Conservation (phyloP, 345 rosid species). For the Carallia brachiata region DNA sequence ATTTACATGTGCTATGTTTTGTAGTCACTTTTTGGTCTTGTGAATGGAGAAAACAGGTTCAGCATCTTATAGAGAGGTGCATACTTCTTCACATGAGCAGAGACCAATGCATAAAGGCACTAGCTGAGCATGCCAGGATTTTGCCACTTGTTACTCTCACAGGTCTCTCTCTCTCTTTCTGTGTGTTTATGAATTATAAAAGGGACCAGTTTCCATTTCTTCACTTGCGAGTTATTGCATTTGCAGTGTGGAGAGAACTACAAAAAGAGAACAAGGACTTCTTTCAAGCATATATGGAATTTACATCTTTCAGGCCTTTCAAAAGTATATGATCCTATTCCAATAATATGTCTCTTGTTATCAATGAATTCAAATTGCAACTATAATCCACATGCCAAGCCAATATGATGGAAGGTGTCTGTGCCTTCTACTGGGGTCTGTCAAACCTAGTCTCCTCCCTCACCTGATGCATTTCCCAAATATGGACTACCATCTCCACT, state of each 20-base stretch:
- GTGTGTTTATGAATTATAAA: not conserved
- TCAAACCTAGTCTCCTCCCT: no score
- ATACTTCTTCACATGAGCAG: slow-evolving; percentile 66
- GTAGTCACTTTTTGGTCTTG: not conserved
- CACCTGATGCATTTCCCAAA: no score
- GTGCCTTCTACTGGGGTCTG: no score
- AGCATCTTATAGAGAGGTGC: slow-evolving; percentile 82
- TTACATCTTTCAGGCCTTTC: slow-evolving; percentile 36
- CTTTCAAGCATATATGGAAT: slow-evolving; percentile 50
- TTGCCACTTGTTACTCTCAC: slow-evolving; percentile 66
- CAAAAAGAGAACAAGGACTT: slow-evolving; percentile 67
- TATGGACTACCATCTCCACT: no score
- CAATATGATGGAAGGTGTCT: no score
- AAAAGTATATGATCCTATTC: slow-evolving; percentile 37
- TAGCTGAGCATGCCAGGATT: slow-evolving; percentile 57
- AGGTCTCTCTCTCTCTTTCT: slow-evolving; percentile 28
- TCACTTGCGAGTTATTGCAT: not conserved
- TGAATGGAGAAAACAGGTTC: slow-evolving; percentile 49
- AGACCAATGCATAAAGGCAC: slow-evolving; percentile 68
- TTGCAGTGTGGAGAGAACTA: slow-evolving; percentile 77
- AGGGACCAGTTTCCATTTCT: not conserved
- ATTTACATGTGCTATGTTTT: no score
- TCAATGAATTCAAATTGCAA: no score
- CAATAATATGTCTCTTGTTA: no score
- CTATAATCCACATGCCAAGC: no score